Base-by-base conservation (phyloP, 441 rosid genomes). In the Hura crepitans region DNA sequence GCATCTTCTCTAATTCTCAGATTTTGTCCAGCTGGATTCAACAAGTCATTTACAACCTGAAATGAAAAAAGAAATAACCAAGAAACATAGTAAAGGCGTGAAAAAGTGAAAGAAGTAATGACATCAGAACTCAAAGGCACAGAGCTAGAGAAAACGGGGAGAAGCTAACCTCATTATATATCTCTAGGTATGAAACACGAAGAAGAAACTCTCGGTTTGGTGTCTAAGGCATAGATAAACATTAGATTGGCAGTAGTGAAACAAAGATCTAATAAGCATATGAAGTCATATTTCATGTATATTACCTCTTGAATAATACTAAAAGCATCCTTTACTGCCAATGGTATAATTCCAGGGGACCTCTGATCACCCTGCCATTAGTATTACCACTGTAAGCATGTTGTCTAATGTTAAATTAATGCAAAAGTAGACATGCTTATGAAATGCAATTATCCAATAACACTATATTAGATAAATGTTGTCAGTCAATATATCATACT, bases 301-400 rank as follows among this genome's bases (percentile, higher is more conserved):
- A 30, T 37, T 85, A 96, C 99, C 97, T 96, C 99, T 81, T 96
- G 98, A 77, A 96, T 96, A 69, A 96, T 91, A 70, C 94, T 85
- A 84, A 96, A 96, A 76, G 89, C 96, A 81, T 96, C 99, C 79
- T 96, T 96, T 75, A 96, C 98, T 30, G 99, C 97, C 68, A 96
- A 72, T 5, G 99, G 97, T 80, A 93, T 91, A 58, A 93, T 91
- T 74, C 99, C 99, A 66, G 99, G 99, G 69, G 99, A 96, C 86
- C 99, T 96, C 79, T 96, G 99, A 87, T 93, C 98, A 79, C 99
- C 99, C 99, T 96, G 96, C 70, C 83, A 86, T 79, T 75, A 71
- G 70, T 68, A 60, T 57, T 39, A 35, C 30, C 46, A 49, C 74
- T 67, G 65, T 73, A 82, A 80, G 71, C 73, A 73, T 66, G 66